Evolutionary conservation across 1,284 basidiomycete genomes (phyloP).

Genomic region (Microbotryum lychnidis-dioicae): DNA sequence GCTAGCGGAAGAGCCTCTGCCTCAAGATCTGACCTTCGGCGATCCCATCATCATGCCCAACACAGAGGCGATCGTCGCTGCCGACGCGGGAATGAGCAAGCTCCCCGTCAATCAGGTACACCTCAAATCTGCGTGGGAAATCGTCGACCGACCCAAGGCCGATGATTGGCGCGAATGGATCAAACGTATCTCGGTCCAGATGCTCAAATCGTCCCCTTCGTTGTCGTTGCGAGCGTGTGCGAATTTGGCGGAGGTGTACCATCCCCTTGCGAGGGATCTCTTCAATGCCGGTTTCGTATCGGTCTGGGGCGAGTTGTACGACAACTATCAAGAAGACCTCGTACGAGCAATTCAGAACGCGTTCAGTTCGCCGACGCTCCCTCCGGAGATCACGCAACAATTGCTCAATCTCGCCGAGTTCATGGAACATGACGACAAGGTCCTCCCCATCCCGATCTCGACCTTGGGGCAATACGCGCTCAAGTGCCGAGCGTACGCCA

Average conservation of each 20-base stretch:
- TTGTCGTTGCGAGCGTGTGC: slow-evolving; percentile 94
- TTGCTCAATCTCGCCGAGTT: slow-evolving; percentile 96
- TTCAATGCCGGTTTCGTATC: slow-evolving; percentile 99
- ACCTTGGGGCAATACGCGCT: slow-evolving; percentile 89
- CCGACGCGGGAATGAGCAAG: slow-evolving; percentile 67
- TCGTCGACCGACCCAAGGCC: slow-evolving; percentile 48
- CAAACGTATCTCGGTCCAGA: slow-evolving; percentile 83
- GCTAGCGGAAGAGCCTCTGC: slow-evolving; percentile 82
- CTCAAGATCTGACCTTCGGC: slow-evolving; percentile 49
- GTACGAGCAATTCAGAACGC: slow-evolving; percentile 84
- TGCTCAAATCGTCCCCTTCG: slow-evolving; percentile 97
- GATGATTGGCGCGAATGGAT: slow-evolving; percentile 98
- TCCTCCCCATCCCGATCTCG: slow-evolving; percentile 85
- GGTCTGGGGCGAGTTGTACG: slow-evolving; percentile 94
- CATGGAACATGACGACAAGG: slow-evolving; percentile 99
- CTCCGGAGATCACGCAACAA: slow-evolving; percentile 86
- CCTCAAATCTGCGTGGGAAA: slow-evolving; percentile 95
- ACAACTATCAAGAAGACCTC: slow-evolving; percentile 93
- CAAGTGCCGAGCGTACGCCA: slow-evolving; percentile 92
- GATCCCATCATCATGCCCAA: slow-evolving; percentile 39
- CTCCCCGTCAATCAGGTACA: slow-evolving; percentile 96
- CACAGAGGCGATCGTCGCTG: slow-evolving; percentile 43
- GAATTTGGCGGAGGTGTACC: slow-evolving; percentile 83
- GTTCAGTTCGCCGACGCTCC: slow-evolving; percentile 68
- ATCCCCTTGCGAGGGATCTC: slow-evolving; percentile 82